phyloP scores from a whole-genome alignment of 352 stramenopile genomes.

The Phytophthora palmivora region DNA sequence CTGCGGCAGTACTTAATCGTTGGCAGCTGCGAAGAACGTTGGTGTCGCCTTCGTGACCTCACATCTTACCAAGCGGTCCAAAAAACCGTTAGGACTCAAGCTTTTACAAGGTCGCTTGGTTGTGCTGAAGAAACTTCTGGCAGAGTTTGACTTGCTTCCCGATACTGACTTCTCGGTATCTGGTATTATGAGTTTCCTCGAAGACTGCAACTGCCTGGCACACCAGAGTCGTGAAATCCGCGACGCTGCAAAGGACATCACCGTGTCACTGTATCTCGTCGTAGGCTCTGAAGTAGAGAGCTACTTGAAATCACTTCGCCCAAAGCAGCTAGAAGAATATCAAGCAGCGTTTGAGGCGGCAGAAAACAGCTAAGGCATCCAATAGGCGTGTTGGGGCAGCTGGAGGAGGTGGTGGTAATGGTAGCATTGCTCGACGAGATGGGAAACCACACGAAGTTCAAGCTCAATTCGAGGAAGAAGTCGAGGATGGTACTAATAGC shows the following conservation, averaged over 20 bases:
- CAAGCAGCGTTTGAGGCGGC: conserved; percentile 84
- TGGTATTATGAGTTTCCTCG: conserved; percentile 81
- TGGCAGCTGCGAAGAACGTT: conserved; percentile 72
- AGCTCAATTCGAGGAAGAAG: conserved; percentile 35
- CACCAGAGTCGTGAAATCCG: conserved; percentile 91
- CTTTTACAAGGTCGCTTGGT: conserved; percentile 70
- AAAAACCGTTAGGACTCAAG: conserved; percentile 80
- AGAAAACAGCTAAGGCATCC: conserved; percentile 51
- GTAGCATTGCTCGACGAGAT: conserved; percentile 16
- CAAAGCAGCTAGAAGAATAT: conserved; percentile 94
- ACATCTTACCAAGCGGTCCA: conserved; percentile 73
- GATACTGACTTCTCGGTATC: conserved; percentile 61
- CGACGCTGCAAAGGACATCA: conserved; percentile 89
- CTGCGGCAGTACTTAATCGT: conserved; percentile 43
- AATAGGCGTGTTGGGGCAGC: conserved; percentile 1
- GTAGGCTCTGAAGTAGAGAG: conserved; percentile 67
- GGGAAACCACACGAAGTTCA: conserved; percentile 27
- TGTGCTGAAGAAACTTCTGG: conserved; percentile 66
- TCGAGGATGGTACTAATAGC: conserved; percentile 54
- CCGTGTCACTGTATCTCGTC: conserved; percentile 76
- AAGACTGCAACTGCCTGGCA: conserved; percentile 84
- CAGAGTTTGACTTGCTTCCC: conserved; percentile 56
- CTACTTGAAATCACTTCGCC: conserved; percentile 81
- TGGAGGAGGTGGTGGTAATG: conserved; percentile 1
- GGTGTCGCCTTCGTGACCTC: conserved; percentile 67